phyloP scores from a whole-genome alignment of 148 eudicot genomes.

The Spergularia marina region DNA sequence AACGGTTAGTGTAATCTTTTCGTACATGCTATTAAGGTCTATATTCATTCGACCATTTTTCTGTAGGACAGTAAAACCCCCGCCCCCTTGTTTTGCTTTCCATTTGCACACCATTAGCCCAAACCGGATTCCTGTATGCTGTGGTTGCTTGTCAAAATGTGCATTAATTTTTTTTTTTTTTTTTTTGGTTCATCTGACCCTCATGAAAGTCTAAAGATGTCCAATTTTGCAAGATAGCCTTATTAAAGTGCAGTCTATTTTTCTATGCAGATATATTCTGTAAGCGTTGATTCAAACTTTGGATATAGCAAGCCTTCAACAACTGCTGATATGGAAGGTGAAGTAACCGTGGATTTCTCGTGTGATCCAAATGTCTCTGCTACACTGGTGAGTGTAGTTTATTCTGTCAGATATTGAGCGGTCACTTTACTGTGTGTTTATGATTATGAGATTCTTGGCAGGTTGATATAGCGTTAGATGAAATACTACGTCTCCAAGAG shows the following conservation, averaged over 20 bases:
- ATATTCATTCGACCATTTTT: too few species aligned
- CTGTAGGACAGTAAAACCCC: too few species aligned
- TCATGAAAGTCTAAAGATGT: too few species aligned
- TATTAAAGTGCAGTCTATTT: neutral
- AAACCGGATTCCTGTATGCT: too few species aligned
- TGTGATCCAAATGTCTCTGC: constrained; percentile 71
- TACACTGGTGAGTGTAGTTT: constrained; percentile 46
- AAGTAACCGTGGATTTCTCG: constrained; percentile 64
- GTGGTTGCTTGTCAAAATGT: too few species aligned
- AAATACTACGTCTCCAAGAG: constrained; percentile 62
- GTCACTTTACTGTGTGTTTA: constrained; percentile 2
- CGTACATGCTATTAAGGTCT: too few species aligned
- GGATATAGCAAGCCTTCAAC: constrained; percentile 79
- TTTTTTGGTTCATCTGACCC: too few species aligned
- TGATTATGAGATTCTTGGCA: constrained; percentile 50
- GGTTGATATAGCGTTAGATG: constrained; percentile 74
- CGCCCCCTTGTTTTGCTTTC: too few species aligned
- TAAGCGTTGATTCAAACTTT: constrained; percentile 60
- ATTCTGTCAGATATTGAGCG: neutral
- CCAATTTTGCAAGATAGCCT: neutral
- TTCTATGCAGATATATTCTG: constrained; percentile 55
- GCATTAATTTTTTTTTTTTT: too few species aligned
- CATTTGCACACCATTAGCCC: too few species aligned
- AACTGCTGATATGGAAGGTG: constrained; percentile 62
- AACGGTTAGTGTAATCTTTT: too few species aligned